Evolutionary conservation across 169 alveolate species (phyloP).

Genomic region (Babesia ovis): DNA sequence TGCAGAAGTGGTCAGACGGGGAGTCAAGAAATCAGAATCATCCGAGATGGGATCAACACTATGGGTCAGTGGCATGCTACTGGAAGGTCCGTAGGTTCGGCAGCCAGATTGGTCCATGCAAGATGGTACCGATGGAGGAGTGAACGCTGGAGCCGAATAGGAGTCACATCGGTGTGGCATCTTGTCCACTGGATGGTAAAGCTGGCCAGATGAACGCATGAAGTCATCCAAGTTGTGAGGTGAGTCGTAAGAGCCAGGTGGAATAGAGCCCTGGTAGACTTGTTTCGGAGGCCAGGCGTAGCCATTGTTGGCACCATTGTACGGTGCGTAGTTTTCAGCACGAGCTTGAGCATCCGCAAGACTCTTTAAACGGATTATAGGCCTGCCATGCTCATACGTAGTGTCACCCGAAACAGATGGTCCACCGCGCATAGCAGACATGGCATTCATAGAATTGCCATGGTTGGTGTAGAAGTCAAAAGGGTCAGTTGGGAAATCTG

Average conservation of each 20-base stretch:
- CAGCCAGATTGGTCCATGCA: not conserved
- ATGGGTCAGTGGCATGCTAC: not conserved
- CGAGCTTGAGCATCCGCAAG: conserved; percentile 1
- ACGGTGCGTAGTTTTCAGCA: not conserved
- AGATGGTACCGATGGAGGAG: not conserved
- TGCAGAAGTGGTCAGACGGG: conserved; percentile 36
- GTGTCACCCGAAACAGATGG: not conserved
- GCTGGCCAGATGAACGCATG: conserved; percentile 20
- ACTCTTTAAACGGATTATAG: conserved; percentile 11
- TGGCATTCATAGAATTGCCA: not conserved
- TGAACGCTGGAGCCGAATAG: not conserved
- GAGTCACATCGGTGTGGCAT: not conserved
- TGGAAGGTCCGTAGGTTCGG: not conserved
- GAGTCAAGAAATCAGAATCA: conserved; percentile 39
- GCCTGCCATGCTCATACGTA: not conserved
- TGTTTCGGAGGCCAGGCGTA: not conserved
- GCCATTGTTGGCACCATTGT: not conserved
- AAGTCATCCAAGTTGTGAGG: conserved; percentile 9
- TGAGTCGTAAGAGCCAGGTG: not conserved
- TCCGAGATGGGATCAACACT: not conserved
- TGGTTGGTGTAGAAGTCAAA: conserved; percentile 4
- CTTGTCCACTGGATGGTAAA: conserved; percentile 3
- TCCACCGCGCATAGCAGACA: not conserved
- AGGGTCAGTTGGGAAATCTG: conserved; percentile 23
- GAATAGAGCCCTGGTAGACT: not conserved